Percentiles rank a stretch among this genome's conserved stretches.
Conservation (phyloP, 2,329 filamentous ascomycete species). For the Ceratocystiopsis sp. region DNA sequence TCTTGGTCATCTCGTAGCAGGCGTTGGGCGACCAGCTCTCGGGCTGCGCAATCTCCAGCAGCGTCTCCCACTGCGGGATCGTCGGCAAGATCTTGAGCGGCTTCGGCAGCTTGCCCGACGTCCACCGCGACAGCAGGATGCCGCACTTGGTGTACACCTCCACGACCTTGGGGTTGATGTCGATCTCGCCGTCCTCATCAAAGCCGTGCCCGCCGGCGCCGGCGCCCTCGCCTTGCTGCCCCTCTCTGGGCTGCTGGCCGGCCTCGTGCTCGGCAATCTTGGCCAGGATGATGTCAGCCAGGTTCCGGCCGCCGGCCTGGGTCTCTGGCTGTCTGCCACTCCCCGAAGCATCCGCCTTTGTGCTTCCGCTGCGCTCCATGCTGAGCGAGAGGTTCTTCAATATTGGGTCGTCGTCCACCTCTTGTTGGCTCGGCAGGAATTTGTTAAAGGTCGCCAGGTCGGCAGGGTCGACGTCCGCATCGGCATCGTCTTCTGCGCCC, state of each 20-base stretch:
- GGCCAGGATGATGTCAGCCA: slow-evolving; percentile 82
- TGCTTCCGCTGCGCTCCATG: too few relatives aligned
- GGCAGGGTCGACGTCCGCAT: slow-evolving; percentile 70
- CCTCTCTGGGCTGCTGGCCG: not conserved
- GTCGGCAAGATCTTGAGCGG: slow-evolving; percentile 94
- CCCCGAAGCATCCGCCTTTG: slow-evolving; percentile 16
- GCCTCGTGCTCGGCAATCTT: slow-evolving; percentile 90
- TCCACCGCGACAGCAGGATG: slow-evolving; percentile 70
- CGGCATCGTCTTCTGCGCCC: slow-evolving; percentile 57
- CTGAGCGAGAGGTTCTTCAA: slow-evolving; percentile 34
- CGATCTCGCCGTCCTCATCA: slow-evolving; percentile 47
- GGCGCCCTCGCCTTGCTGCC: slow-evolving; percentile 3
- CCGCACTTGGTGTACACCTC: slow-evolving; percentile 88
- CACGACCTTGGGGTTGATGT: slow-evolving; percentile 78
- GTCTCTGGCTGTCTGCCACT: slow-evolving; percentile 15
- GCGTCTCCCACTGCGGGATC: slow-evolving; percentile 59
- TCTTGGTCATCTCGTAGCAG: slow-evolving; percentile 73
- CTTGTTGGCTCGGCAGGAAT: slow-evolving; percentile 49
- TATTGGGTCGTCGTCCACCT: slow-evolving; percentile 54
- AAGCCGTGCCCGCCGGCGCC: not conserved
- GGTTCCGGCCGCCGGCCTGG: slow-evolving; percentile 40
- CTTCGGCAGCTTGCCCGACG: slow-evolving; percentile 90
- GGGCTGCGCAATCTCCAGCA: slow-evolving; percentile 25
- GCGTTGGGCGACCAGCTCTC: slow-evolving; percentile 59
- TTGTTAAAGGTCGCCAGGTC: slow-evolving; percentile 84